Evolutionary conservation across 768 basidiomycete species (phyloP).

Genomic region (Leccinum uliginosum): DNA sequence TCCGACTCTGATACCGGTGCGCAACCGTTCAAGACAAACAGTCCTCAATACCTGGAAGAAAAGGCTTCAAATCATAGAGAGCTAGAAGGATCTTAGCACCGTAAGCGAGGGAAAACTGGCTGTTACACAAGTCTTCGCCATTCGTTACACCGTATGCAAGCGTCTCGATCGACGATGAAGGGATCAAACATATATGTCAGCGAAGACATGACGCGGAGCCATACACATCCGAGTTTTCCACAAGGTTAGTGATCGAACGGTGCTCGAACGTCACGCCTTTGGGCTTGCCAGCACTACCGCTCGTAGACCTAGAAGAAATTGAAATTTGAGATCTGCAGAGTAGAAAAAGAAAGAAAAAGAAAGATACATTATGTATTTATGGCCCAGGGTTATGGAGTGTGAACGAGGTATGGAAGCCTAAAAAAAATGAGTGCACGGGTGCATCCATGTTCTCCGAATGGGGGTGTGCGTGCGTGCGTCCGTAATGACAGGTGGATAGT

Average conservation of each 20-base stretch:
- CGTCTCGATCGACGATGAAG: conserved; percentile 18
- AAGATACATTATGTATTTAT: conserved; percentile 24
- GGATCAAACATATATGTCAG: conserved; percentile 29
- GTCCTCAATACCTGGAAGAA: too few species aligned
- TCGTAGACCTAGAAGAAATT: conserved; percentile 23
- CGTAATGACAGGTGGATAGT: conserved; percentile 12
- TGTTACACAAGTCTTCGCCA: too few species aligned
- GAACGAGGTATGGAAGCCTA: neutral
- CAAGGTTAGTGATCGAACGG: conserved; percentile 18
- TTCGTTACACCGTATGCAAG: conserved; percentile 17
- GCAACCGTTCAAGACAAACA: too few species aligned
- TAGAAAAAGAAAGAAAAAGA: too few species aligned
- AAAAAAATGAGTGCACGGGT: neutral
- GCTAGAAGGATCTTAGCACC: too few species aligned
- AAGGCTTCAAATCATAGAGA: too few species aligned
- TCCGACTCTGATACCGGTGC: too few species aligned
- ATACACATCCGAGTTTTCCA: conserved; percentile 18
- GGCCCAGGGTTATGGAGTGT: neutral
- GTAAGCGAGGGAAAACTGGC: too few species aligned
- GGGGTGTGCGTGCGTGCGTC: neutral
- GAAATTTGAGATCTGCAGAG: too few species aligned
- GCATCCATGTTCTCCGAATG: neutral
- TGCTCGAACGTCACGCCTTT: conserved; percentile 23
- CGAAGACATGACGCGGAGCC: conserved; percentile 28
- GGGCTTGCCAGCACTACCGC: conserved; percentile 22